Percentiles rank a stretch among this genome's conserved stretches.
Evolutionary conservation across 2,329 filamentous ascomycete genomes (phyloP).

Genomic region (Ceratocystis huliohia): DNA sequence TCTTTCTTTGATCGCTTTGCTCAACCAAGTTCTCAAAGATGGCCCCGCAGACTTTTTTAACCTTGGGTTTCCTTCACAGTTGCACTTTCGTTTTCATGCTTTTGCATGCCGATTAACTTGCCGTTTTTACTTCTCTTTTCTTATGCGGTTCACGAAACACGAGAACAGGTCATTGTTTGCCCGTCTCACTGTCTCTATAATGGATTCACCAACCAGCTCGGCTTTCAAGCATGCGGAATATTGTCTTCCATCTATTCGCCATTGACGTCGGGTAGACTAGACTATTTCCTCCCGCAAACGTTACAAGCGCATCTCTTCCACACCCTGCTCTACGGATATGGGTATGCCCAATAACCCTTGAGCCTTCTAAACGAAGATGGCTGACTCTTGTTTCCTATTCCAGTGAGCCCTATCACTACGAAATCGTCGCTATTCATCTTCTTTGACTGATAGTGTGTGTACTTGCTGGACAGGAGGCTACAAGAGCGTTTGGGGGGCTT

Average conservation of each 20-base stretch:
- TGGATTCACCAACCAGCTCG: neutral
- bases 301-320: neutral
- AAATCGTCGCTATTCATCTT: neutral
- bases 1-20: slow-evolving; percentile 4
- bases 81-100: neutral
- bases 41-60: neutral
- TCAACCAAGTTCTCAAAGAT: neutral
- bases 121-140: neutral
- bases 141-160: neutral
- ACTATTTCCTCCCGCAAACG: neutral
- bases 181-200: neutral
- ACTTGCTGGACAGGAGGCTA: neutral
- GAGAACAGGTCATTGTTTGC: neutral
- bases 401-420: neutral
- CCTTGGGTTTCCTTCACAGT: neutral
- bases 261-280: neutral
- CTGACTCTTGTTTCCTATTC: neutral
- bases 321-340: neutral
- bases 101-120: neutral
- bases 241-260: neutral
- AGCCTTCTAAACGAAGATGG: neutral
- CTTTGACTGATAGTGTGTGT: neutral
- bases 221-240: neutral
- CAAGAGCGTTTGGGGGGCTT: neutral
- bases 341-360: neutral